Evolutionary conservation across 345 rosid genomes (phyloP), one percentile per base, ranked within the genome.

Genomic region (Trapa incisa): DNA sequence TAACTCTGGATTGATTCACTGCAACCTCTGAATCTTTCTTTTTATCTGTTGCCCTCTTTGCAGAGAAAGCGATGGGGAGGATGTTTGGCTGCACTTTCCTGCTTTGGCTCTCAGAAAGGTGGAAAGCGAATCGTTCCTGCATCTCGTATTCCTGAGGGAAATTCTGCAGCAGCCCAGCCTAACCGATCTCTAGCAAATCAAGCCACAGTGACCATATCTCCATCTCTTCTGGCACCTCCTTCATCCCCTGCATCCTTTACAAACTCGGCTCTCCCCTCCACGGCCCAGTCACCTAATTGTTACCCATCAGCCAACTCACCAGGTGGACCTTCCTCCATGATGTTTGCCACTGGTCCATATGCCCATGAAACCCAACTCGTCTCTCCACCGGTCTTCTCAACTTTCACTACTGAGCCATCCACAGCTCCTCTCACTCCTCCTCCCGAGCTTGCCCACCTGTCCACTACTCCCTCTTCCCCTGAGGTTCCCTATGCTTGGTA

Each of bases 61-160:
- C 85, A 86, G 95, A 78, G 79, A 76, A 89, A 86, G 83, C 73
- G 92, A 77, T 92, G 96, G 92, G 89, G 87, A 68, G 95, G 89
- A 61, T 92, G 98, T 74, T 89, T 75, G 75, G 89, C 87, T 58
- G 87, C 85, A 9, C 76, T 89, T 54, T 82, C 92, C 64, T 92
- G 98, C 78, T 92, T 92, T 48, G 79, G 90, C 70, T 36, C 81
- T 2, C 88, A 89, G 61, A 89, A 89, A 74, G 86, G 96, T 77
- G 91, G 94, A 75, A 92, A 84, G 65, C 86, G 97, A 37, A 92
- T 92, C 68, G 91, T 86, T 14, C 98, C 96, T 12, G 93, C 97
- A 47, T 77, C 87, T 68, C 88, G 91, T 67, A 77, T 80, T 73
- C 89, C 89, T 9, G 97, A 92, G 73, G 86, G 86, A 52, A 87